Evolutionary conservation across 768 basidiomycete genomes (phyloP).

Genomic region (Tephrocybe sp.): DNA sequence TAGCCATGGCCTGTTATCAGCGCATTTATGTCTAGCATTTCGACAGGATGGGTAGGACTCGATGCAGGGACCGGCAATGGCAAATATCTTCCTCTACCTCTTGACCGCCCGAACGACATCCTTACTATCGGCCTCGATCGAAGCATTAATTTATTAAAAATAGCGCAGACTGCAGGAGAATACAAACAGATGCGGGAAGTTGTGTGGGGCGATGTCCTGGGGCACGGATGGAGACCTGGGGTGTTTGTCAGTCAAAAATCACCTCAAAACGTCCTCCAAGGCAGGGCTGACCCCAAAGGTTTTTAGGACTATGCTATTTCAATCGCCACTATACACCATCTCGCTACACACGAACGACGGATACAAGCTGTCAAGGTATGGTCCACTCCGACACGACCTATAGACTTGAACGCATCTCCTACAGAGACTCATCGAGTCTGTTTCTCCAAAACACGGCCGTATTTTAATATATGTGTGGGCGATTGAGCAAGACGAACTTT

Average conservation of each 20-base stretch:
- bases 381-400: background rate
- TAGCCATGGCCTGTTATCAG: conserved; percentile 94
- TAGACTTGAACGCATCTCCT: background rate
- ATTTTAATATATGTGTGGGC: conserved; percentile 97
- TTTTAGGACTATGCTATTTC: conserved; percentile 91
- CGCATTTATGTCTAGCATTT: conserved; percentile 65
- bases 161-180: conserved; percentile 66
- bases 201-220: conserved; percentile 76
- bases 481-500: conserved; percentile 83
- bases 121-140: conserved; percentile 85
- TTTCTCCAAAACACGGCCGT: conserved; percentile 70
- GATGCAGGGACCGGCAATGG: conserved; percentile 98
- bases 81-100: conserved; percentile 85
- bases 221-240: conserved; percentile 68
- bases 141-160: conserved; percentile 72
- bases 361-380: conserved; percentile 69
- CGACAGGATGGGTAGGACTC: conserved; percentile 80
- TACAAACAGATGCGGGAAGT: conserved; percentile 56
- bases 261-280: too few relatives aligned
- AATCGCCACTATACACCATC: conserved; percentile 96
- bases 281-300: too few relatives aligned
- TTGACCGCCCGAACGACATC: conserved; percentile 54
- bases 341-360: conserved; percentile 77
- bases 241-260: conserved; percentile 70
- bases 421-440: conserved; percentile 61